A percentile compares a stretch with the other conserved stretches of the same genome.
phyloP scores from a whole-genome alignment of 805 yeast genomes.

The Ogataea zsoltii region DNA sequence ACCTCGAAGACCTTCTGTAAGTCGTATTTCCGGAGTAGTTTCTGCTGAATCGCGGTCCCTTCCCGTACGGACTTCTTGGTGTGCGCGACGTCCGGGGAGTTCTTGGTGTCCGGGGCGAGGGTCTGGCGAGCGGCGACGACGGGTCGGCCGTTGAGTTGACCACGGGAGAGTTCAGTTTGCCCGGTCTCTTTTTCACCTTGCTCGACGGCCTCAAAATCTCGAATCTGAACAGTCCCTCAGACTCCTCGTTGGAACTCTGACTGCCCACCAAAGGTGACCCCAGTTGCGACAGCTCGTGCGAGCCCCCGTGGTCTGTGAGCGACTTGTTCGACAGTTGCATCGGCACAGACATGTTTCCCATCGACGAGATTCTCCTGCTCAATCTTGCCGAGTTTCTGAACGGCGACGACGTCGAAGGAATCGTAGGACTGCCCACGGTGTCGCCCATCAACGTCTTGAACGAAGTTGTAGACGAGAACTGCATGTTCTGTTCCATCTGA shows the following conservation, averaged over 20 bases:
- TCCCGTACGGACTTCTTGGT: slow-evolving; percentile 23
- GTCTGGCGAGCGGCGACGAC: slow-evolving; percentile 27
- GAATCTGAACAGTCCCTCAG: slow-evolving; percentile 47
- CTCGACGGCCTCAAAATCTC: slow-evolving; percentile 42
- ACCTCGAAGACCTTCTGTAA: slow-evolving; percentile 18
- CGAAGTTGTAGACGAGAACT: slow-evolving; percentile 60
- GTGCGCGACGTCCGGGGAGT: slow-evolving; percentile 23
- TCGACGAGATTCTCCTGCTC: slow-evolving; percentile 22
- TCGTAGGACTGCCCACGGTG: slow-evolving; percentile 9
- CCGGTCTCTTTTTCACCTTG: slow-evolving; percentile 36
- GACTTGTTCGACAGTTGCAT: slow-evolving; percentile 18
- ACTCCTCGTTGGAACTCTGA: slow-evolving; percentile 28
- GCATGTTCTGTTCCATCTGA: slow-evolving; percentile 26
- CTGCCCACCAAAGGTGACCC: slow-evolving; percentile 6
- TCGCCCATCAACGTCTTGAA: slow-evolving; percentile 74
- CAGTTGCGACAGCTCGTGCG: slow-evolving; percentile 26
- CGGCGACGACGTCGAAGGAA: slow-evolving; percentile 15
- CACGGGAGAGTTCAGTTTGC: slow-evolving; percentile 24
- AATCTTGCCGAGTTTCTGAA: slow-evolving; percentile 21
- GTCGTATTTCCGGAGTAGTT: slow-evolving; percentile 11
- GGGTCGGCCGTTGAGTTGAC: slow-evolving; percentile 18
- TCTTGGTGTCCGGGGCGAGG: slow-evolving; percentile 30
- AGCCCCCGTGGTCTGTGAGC: slow-evolving; percentile 13
- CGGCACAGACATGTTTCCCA: slow-evolving; percentile 16
- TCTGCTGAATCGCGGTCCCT: slow-evolving; percentile 22